phyloP scores from a whole-genome alignment of 345 rosid species.

The Gossypium arboreum region DNA sequence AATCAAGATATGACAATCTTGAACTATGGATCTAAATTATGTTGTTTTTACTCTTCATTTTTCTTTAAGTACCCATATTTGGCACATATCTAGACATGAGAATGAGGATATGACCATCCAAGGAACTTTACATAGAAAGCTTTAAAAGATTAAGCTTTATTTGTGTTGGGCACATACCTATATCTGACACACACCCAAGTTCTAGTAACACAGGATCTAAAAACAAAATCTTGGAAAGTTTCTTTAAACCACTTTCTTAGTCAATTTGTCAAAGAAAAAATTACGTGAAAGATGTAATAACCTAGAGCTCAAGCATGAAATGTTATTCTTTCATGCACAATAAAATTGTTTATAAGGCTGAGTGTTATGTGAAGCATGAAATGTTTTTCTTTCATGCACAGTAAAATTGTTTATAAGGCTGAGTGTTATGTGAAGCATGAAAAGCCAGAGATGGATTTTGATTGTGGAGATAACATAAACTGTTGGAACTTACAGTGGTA shows the following conservation, averaged over 20 bases:
- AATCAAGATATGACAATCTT: not conserved
- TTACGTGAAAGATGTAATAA: not conserved
- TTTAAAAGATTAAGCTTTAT: not conserved
- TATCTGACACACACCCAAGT: not conserved
- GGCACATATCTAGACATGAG: not conserved
- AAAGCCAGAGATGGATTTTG: not conserved
- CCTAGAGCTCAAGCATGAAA: conserved; percentile 5
- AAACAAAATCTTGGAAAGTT: not conserved
- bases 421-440: conserved; percentile 6
- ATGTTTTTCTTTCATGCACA: not conserved
- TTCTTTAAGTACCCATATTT: too few relatives aligned
- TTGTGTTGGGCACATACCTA: too few relatives aligned
- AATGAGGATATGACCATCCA: not conserved
- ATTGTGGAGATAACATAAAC: conserved; percentile 14
- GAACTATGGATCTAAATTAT: not conserved
- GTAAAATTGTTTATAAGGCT: not conserved
- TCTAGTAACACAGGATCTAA: not conserved
- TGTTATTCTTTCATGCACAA: not conserved
- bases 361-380: not conserved
- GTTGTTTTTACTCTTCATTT: not conserved
- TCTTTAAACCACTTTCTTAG: not conserved
- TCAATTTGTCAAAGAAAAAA: not conserved
- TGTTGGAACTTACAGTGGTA: conserved; percentile 58
- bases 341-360: not conserved
- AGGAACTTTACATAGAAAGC: not conserved